Evolutionary conservation across 2,329 filamentous ascomycete species (phyloP), one percentile per base, ranked within the genome.

Genomic region (Periconia sp.): DNA sequence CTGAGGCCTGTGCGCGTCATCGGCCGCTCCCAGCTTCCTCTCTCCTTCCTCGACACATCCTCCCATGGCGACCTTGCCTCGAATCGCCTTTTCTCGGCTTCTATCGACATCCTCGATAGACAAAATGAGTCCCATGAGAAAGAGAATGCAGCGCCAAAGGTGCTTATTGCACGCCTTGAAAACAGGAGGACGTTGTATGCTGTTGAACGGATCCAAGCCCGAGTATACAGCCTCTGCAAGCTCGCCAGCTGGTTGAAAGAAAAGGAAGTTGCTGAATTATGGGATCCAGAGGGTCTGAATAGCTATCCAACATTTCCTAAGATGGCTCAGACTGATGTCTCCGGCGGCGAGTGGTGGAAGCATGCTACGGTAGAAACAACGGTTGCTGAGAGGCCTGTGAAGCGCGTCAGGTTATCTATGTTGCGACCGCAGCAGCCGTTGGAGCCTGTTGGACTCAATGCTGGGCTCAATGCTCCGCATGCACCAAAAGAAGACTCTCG

Each of bases 111-210:
- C 5, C 52, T 71, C 13, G 69, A 71, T 43, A 33, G 41, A 11
- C 28, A 52, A 22, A 25, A 48, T 26, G 46, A 46, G 6, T n/a
- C n/a, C 9, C 40, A 44, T 11, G 21, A 45, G 0, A 41, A 54
- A 4, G 41, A 38, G 0, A 18, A 23, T 18, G 33, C 28, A 15
- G 13, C 29, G 7, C 43, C 58, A 2, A 63, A 52, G 35, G 55
- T 72, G 19, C 66, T 72, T 21, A 54, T 72, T 40, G 68, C 68
- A 28, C 57, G 60, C 5, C 40, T 60, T 26, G 66, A 68, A 29
- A 48, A 53, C 6, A 63, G 92, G 52, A 88, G 88, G 71, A 82
- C 85, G 0, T 66, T 97, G 3, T 96, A 92, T 88, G 83, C 84
- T 40, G 89, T 92, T 22, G 88, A 92, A 70, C 78, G 82, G 17